Percentiles rank a stretch among this genome's conserved stretches.
Evolutionary conservation across 1,284 basidiomycete species (phyloP).

Genomic region (Cerrena zonata): DNA sequence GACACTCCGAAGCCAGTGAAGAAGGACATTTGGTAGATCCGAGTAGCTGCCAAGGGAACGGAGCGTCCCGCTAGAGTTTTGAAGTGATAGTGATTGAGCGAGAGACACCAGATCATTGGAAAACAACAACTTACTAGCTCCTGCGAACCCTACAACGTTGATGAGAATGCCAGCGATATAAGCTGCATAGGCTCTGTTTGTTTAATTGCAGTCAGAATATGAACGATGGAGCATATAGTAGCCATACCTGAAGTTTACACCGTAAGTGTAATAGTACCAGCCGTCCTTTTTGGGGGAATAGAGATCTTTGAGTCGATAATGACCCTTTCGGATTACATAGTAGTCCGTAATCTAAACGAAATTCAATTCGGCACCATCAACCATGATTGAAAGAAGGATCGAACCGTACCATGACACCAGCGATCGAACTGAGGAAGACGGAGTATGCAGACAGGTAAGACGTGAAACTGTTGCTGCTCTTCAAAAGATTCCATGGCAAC

Average conservation of each 20-base stretch:
- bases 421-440: slow-evolving; percentile 77
- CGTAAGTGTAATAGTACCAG: slow-evolving; percentile 75
- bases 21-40: slow-evolving; percentile 71
- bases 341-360: slow-evolving; percentile 64
- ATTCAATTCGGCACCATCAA: not conserved
- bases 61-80: slow-evolving; percentile 39
- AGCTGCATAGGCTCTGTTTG: slow-evolving; percentile 57
- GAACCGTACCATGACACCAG: slow-evolving; percentile 67
- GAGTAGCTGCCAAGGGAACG: slow-evolving; percentile 61
- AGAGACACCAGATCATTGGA: no score
- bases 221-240: not conserved
- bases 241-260: slow-evolving; percentile 63
- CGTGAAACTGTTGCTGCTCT: slow-evolving; percentile 71
- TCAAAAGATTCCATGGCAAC: slow-evolving; percentile 77
- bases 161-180: slow-evolving; percentile 76
- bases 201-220: not conserved
- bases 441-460: slow-evolving; percentile 82
- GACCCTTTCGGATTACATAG: slow-evolving; percentile 70
- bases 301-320: slow-evolving; percentile 67
- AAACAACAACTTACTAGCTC: slow-evolving; percentile 43
- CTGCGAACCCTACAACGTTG: slow-evolving; percentile 73
- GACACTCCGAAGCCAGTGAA: slow-evolving; percentile 75
- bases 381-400: slow-evolving; percentile 1
- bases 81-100: no score
- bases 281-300: slow-evolving; percentile 54